phyloP scores from a whole-genome alignment of 2,329 filamentous ascomycete species.

The Cercospora canescens region DNA sequence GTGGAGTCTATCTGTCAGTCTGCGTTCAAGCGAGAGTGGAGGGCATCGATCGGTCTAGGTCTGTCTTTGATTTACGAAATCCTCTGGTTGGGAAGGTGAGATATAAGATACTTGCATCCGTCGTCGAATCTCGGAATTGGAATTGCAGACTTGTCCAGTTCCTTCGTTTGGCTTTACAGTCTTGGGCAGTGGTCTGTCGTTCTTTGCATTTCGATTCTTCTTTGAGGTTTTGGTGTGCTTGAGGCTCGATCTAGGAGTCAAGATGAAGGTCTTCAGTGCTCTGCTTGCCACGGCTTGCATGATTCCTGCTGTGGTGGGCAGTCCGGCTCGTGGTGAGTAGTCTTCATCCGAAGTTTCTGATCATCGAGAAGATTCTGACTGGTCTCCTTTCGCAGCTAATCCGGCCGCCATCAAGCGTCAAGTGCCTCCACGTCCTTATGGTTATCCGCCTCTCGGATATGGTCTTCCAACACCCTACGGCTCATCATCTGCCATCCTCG shows the following conservation, averaged over 20 bases:
- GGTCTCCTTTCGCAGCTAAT: background rate
- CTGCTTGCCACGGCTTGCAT: background rate
- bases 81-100: background rate
- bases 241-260: background rate
- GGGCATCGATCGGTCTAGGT: background rate
- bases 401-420: background rate
- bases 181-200: background rate
- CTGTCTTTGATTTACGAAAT: background rate
- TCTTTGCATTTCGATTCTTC: background rate
- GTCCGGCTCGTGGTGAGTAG: background rate
- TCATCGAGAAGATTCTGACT: background rate
- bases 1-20: background rate
- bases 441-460: slow-evolving; percentile 9
- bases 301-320: background rate
- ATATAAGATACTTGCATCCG: background rate
- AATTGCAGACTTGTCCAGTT: background rate
- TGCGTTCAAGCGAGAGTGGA: background rate
- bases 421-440: background rate
- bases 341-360: background rate
- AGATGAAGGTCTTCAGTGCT: slow-evolving; percentile 2
- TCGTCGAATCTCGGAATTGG: background rate
- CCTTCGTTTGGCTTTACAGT: background rate
- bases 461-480: background rate
- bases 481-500: slow-evolving; percentile 1
- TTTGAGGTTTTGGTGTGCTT: background rate